Evolutionary conservation across 169 alveolate genomes (phyloP), one percentile per base, ranked within the genome.

Genomic region (Plasmodium inui): DNA sequence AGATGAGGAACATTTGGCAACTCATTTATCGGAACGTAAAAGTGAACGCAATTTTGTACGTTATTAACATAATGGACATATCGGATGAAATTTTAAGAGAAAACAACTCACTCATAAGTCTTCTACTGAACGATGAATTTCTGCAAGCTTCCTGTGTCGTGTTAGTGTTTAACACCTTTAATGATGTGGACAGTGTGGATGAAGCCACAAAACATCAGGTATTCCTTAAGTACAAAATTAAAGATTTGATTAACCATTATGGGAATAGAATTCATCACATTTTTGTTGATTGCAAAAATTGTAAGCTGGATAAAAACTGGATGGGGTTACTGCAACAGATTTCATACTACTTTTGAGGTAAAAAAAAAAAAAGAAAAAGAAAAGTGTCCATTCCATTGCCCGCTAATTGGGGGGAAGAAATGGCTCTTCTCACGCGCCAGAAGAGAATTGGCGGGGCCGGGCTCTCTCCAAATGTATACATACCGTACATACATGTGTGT

Each of bases 1-100:
- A 89, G 94, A 89, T 89, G 94, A 78, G 94, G 55, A 89, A 34
- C 73, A 81, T 89, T 57, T 89, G 94, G 94, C 55, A 67, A 89
- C 71, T 89, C 37, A 89, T 89, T 57, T 89, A 89, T 34, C 41
- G 94, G 73, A 89, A 89, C 37, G 90, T 89, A 39, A 78, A 79
- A 44, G 94, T 79, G 57, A 89, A 89, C 61, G 94, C 94, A 26
- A 81, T 89, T 39, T 89, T 89, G 44, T 89, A 89, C 34, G 74
- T 89, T 80, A 81, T 89, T n/a, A 89, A 89, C 57, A 89, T 89
- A 39, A 89, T 89, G 94, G 94, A 89, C 53, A 89, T 81, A 89
- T 89, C 94, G 4, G 94, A 89, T 80, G 94, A 89, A 89, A 12
- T 37, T 26, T 39, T 79, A 34, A 12, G 91, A 5, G 94, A 89